Conservation (phyloP, 2,329 filamentous ascomycete species). For the Blastomyces emzantsi region DNA sequence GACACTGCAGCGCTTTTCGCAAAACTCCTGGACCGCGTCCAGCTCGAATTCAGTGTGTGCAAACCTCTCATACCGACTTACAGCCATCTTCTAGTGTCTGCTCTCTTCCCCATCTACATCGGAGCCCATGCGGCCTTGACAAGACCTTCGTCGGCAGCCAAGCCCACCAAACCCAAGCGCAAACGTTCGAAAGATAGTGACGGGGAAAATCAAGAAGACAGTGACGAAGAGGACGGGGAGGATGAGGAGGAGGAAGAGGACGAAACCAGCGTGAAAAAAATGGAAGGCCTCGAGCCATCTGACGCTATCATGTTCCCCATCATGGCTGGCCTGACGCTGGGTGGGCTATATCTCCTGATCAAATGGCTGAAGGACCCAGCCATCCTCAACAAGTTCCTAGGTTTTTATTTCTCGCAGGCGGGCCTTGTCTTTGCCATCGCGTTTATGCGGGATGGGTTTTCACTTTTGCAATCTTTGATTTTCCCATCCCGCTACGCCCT, state of each 20-base stretch:
- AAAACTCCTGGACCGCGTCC: conserved; percentile 33
- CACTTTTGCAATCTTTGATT: conserved; percentile 55
- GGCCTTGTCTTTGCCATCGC: conserved; percentile 68
- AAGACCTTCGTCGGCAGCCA: conserved; percentile 69
- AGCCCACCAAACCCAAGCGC: conserved; percentile 43
- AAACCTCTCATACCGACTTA: conserved; percentile 48
- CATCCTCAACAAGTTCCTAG: conserved; percentile 71
- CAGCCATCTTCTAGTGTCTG: conserved; percentile 55
- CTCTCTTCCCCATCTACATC: conserved; percentile 73
- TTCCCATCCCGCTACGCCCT: conserved; percentile 63
- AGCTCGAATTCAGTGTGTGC: conserved; percentile 37
- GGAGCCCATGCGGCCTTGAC: conserved; percentile 78
- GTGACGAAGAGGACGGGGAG: conserved; percentile 37
- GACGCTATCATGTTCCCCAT: conserved; percentile 83
- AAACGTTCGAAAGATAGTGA: conserved; percentile 20
- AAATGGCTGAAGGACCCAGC: conserved; percentile 77
- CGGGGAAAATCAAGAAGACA: conserved; percentile 18
- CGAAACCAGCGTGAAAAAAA: conserved; percentile 45
- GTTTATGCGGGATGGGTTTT: conserved; percentile 62
- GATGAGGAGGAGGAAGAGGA: conserved; percentile 49
- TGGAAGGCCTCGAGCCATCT: conserved; percentile 61
- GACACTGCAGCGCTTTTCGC: conserved; percentile 29
- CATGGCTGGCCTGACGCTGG: conserved; percentile 61
- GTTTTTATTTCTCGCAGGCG: conserved; percentile 72
- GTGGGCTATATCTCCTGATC: conserved; percentile 76